These are phyloP conservation scores for Podaxis carcinomalis DNA, from an alignment of 768 basidiomycete genomes.

Conservation along the genomic window DNA sequence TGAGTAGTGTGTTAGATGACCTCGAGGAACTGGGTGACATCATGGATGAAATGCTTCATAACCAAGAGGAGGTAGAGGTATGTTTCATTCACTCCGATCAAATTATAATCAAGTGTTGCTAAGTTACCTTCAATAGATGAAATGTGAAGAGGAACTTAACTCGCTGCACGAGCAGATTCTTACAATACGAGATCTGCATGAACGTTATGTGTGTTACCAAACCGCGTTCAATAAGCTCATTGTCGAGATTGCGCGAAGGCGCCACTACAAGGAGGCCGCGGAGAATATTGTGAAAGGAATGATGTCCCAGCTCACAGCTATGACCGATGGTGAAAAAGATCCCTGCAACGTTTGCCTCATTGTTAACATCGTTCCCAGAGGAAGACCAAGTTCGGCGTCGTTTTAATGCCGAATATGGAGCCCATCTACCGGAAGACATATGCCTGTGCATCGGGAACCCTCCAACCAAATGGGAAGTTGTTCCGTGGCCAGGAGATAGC, in stretches of 20 bases:
- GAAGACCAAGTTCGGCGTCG: slow-evolving; percentile 58
- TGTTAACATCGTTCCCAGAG: slow-evolving; percentile 37
- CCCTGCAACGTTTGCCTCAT: neutral
- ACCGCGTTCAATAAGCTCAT: slow-evolving; percentile 71
- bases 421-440: slow-evolving; percentile 72
- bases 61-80: slow-evolving; percentile 69
- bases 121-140: slow-evolving; percentile 29
- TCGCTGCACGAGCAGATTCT: slow-evolving; percentile 57
- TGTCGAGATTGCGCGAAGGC: slow-evolving; percentile 66
- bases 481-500: slow-evolving; percentile 50
- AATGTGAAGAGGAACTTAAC: slow-evolving; percentile 50
- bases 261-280: slow-evolving; percentile 60
- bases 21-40: slow-evolving; percentile 77
- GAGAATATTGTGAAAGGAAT: slow-evolving; percentile 65
- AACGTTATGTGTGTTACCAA: slow-evolving; percentile 65
- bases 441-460: slow-evolving; percentile 73
- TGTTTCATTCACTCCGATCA: slow-evolving; percentile 9
- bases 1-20: slow-evolving; percentile 50
- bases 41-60: slow-evolving; percentile 72
- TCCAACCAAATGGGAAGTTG: slow-evolving; percentile 70
- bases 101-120: neutral
- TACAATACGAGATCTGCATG: slow-evolving; percentile 59
- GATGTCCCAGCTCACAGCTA: slow-evolving; percentile 56
- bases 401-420: slow-evolving; percentile 73
- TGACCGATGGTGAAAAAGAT: slow-evolving; percentile 56